Percentiles rank a stretch among this genome's conserved stretches.
These are phyloP conservation scores for Daldinia sp. DNA, from an alignment of 2,329 filamentous ascomycete species.

Conservation along the genomic window DNA sequence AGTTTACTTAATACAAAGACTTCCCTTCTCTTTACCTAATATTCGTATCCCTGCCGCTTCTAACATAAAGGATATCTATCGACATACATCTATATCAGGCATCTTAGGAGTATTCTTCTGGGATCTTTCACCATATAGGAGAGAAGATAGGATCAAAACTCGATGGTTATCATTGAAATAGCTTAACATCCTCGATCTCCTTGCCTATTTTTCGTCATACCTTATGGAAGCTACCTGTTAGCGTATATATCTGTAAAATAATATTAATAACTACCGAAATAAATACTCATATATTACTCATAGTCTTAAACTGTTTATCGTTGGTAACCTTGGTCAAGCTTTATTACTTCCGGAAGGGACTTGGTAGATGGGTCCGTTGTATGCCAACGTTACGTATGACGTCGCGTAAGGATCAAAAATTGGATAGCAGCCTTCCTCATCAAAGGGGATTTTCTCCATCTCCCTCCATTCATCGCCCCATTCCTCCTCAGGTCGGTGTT, in stretches of 20 bases:
- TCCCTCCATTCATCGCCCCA: background rate
- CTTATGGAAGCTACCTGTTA: too few relatives aligned
- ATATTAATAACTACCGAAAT: too few relatives aligned
- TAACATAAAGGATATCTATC: background rate
- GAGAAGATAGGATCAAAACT: too few relatives aligned
- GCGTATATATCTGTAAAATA: too few relatives aligned
- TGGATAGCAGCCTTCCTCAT: background rate
- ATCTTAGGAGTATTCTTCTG: background rate
- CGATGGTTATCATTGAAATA: too few relatives aligned
- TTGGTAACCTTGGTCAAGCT: background rate
- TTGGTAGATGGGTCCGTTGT: background rate
- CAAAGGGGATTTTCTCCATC: background rate
- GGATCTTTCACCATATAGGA: background rate
- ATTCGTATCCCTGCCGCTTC: too few relatives aligned
- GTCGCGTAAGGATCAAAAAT: background rate
- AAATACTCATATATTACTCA: too few relatives aligned
- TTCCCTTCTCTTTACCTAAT: too few relatives aligned
- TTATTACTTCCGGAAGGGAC: background rate
- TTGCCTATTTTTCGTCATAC: too few relatives aligned
- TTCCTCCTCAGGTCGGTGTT: conserved; percentile 5
- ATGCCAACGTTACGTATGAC: background rate
- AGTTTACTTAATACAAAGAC: too few relatives aligned
- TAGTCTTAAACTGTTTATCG: too few relatives aligned
- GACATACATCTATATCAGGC: background rate
- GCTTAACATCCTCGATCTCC: too few relatives aligned